Evolutionary conservation across 164 flowering plant genomes (phyloP).

Genomic region (Stephania japonica): DNA sequence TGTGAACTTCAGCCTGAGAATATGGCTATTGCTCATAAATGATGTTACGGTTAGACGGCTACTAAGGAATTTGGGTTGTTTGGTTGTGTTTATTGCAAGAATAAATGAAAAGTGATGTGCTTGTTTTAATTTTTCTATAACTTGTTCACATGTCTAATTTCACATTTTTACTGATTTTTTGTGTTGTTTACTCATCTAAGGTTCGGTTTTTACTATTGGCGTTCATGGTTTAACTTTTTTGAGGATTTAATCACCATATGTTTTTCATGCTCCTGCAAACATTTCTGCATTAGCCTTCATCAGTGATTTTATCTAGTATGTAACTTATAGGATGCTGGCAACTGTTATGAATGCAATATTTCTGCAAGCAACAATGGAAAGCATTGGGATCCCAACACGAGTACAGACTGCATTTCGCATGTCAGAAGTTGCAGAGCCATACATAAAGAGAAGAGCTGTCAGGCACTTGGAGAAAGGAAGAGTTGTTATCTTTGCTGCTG

Average conservation of each 20-base stretch:
- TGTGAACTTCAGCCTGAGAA: no score
- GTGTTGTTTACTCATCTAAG: no score
- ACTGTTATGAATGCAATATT: conserved; percentile 99
- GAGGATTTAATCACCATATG: neutral
- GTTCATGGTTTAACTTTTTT: no score
- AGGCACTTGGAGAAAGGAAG: conserved; percentile 98
- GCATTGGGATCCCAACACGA: conserved; percentile 95
- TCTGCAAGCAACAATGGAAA: conserved; percentile 99
- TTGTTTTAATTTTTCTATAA: no score
- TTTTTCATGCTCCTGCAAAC: neutral
- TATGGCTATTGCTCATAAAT: no score
- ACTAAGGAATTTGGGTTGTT: no score
- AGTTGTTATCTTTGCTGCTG: conserved; percentile 98
- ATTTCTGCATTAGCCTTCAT: neutral
- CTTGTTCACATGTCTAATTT: no score
- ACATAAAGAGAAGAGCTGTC: conserved; percentile 85
- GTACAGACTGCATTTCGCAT: conserved; percentile 98
- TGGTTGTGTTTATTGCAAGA: no score
- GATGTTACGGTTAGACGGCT: no score
- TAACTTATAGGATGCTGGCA: conserved; percentile 73
- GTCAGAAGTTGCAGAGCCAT: conserved; percentile 99
- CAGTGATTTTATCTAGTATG: neutral
- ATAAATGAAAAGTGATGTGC: no score
- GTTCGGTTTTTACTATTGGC: no score
- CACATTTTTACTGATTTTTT: no score